Evolutionary conservation across 2,329 filamentous ascomycete genomes (phyloP).

Genomic region (Exophiala sideris): DNA sequence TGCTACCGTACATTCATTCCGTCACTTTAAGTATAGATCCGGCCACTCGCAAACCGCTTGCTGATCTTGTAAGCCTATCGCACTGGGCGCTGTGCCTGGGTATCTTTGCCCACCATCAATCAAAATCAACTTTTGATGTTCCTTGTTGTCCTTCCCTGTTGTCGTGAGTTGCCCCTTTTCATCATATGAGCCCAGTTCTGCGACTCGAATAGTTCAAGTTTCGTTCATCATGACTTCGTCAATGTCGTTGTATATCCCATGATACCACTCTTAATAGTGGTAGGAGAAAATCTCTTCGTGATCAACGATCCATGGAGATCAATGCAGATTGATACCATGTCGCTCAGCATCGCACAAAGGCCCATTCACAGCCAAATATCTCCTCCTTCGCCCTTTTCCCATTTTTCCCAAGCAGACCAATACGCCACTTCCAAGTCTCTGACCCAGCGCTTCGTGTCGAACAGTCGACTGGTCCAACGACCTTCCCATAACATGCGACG

Average conservation of each 20-base stretch:
- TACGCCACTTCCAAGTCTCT: slow-evolving; percentile 84
- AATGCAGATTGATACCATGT: too few species aligned
- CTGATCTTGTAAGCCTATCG: too few species aligned
- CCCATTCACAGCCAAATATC: slow-evolving; percentile 73
- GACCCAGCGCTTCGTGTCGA: slow-evolving; percentile 91
- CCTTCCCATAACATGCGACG: slow-evolving; percentile 77
- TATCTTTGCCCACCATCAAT: too few species aligned
- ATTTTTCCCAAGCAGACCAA: slow-evolving; percentile 79
- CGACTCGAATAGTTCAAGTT: neutral
- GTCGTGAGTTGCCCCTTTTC: neutral
- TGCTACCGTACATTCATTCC: too few species aligned
- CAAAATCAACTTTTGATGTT: too few species aligned
- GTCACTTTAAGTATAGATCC: too few species aligned
- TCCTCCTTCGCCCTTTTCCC: slow-evolving; percentile 81
- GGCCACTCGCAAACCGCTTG: too few species aligned
- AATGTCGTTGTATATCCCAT: neutral
- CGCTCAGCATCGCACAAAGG: neutral
- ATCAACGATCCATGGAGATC: too few species aligned
- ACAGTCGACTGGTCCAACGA: slow-evolving; percentile 82
- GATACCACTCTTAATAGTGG: too few species aligned
- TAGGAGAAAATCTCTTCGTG: too few species aligned
- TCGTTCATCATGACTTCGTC: neutral
- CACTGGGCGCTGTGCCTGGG: too few species aligned
- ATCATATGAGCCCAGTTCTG: neutral
- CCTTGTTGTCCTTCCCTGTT: neutral